A percentile compares a stretch with the other conserved stretches of the same genome.
phyloP scores from a whole-genome alignment of 164 flowering plant genomes.

The Nymphaea colorata region DNA sequence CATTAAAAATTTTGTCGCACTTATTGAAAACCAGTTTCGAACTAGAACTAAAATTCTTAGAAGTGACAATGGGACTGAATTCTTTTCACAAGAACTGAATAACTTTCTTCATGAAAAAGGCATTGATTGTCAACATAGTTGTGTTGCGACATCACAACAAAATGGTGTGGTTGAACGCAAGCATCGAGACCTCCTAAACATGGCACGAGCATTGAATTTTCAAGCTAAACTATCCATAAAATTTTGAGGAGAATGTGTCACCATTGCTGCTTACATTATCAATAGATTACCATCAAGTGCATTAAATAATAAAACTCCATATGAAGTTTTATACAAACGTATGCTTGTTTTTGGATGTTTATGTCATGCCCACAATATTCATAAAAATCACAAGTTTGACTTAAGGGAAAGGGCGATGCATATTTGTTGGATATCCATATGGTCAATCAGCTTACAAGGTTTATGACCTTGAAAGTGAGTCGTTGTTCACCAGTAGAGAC shows the following conservation, averaged over 20 bases:
- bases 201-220: not conserved
- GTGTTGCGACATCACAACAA: not conserved
- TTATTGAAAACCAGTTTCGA: not conserved
- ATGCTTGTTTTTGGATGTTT: slow-evolving; percentile 1
- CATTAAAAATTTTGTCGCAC: not conserved
- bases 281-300: no score
- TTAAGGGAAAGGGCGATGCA: not conserved
- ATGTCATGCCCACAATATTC: not conserved
- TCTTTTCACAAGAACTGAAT: not conserved
- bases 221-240: not conserved
- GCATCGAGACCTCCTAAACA: not conserved
- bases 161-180: not conserved
- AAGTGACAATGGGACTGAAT: not conserved
- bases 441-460: not conserved
- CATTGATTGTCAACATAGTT: not conserved
- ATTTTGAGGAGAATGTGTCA: not conserved
- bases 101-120: not conserved
- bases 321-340: not conserved
- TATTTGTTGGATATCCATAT: not conserved
- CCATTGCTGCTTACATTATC: not conserved
- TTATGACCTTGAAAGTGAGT: not conserved
- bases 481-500: no score
- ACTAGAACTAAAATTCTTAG: not conserved
- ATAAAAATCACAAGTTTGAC: not conserved
- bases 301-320: no score